Base-by-base conservation (phyloP, 2,329 filamentous ascomycete genomes). In the Chaetomium globosum region DNA sequence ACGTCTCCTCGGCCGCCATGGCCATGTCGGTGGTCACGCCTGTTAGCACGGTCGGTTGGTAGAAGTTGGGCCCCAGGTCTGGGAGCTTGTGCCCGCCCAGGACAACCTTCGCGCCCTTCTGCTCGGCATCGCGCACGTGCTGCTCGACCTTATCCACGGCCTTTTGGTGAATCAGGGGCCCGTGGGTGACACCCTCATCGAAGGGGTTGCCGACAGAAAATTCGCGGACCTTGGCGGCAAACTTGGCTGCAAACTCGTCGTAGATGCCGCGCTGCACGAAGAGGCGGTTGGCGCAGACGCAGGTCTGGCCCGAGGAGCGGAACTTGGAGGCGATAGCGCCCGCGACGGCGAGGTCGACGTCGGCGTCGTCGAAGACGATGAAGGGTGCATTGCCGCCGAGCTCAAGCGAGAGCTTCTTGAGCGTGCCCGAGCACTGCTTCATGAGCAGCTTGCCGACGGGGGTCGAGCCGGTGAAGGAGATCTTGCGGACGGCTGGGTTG, bases 351-450 rank as follows among this genome's bases (percentile, higher is more conserved):
- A 82, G 80, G 65, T 97, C 93, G 23, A 98, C 80, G 74, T 98
- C 92, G 23, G 94, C 91, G 74, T 98, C 94, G 74, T 98, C 93
- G 74, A 98, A 98, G 39, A 98, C 92, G 70, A 98, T 97, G 76
- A 97, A 96, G 1, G 94, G 94, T 0, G 94, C 91, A 76, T 98
- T 98, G 56, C 94, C 95, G 62, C 94, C 94, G 1, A 98, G 89
- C 76, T 98, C 94, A 76, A 97, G 90, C 0, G 91, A 95, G 49
- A 88, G 76, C 70, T 87, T 85, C 84, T 98, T 98, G 71, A 97
- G 80, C 0, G 93, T 97, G 49, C 86, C 84, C 0, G 93, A 87
- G 12, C 90, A 89, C 78, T 97, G 93, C 80, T 91, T 90, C 93
- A 97, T 97, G 62, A 99, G 86, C 7, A 89, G 82, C 76, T 89